phyloP scores from a whole-genome alignment of 169 alveolate species.

The Babesia sp. region DNA sequence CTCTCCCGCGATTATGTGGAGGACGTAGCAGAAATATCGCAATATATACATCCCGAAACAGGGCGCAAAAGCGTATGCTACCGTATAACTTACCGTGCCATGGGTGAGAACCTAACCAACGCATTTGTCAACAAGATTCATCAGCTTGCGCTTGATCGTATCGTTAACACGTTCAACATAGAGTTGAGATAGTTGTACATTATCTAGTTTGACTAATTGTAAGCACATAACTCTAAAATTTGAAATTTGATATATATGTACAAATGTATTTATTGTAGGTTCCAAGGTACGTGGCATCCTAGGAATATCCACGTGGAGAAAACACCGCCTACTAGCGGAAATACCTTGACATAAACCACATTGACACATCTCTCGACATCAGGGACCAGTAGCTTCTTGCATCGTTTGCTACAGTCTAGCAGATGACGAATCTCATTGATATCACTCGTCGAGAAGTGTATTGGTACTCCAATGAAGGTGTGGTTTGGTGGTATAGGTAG shows the following conservation, averaged over 20 bases:
- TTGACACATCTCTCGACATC: slow-evolving; percentile 76
- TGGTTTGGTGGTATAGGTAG: slow-evolving; percentile 81
- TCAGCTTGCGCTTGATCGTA: slow-evolving; percentile 10
- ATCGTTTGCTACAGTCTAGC: slow-evolving; percentile 72
- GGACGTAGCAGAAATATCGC: slow-evolving; percentile 24
- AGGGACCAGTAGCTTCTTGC: slow-evolving; percentile 74
- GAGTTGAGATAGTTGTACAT: slow-evolving; percentile 7
- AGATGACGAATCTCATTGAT: slow-evolving; percentile 77
- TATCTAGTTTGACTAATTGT: slow-evolving; percentile 77
- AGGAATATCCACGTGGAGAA: slow-evolving; percentile 80
- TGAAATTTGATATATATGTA: neutral
- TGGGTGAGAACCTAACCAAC: slow-evolving; percentile 74
- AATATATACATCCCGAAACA: slow-evolving; percentile 27
- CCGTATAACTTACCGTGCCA: slow-evolving; percentile 72
- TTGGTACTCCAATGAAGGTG: slow-evolving; percentile 86
- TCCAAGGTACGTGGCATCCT: slow-evolving; percentile 69
- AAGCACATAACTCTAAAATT: slow-evolving; percentile 74
- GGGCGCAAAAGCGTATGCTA: slow-evolving; percentile 65
- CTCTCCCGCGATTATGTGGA: slow-evolving; percentile 58
- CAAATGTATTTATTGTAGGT: slow-evolving; percentile 7
- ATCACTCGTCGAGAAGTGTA: slow-evolving; percentile 83
- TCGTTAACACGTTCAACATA: slow-evolving; percentile 13
- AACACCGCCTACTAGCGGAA: slow-evolving; percentile 74
- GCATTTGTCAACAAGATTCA: slow-evolving; percentile 70
- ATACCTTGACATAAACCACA: slow-evolving; percentile 71